A percentile compares a stretch with the other conserved stretches of the same genome.
These are phyloP conservation scores for Russula sp. DNA, from an alignment of 768 basidiomycete species.

Conservation along the genomic window DNA sequence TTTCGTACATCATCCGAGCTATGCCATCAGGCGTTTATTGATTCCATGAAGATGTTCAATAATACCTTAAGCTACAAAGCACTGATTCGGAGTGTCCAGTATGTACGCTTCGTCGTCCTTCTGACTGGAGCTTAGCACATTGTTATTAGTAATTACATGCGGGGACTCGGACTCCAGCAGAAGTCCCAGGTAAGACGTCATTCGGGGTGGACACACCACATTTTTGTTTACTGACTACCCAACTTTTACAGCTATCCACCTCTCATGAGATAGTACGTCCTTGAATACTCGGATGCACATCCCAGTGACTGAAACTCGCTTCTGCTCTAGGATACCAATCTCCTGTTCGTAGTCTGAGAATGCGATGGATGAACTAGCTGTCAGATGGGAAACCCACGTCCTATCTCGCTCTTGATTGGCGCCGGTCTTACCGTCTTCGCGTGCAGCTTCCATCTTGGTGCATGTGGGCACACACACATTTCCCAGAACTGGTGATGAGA, in stretches of 20 bases:
- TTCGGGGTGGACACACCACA: too few relatives aligned
- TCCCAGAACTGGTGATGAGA: background rate
- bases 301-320: background rate
- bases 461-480: background rate
- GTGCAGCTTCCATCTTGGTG: background rate
- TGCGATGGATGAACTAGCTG: background rate
- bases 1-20: background rate
- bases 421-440: too few relatives aligned
- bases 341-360: background rate
- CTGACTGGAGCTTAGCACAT: background rate
- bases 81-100: background rate
- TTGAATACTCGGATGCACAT: background rate
- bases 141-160: background rate
- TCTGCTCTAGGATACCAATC: slow-evolving; percentile 4
- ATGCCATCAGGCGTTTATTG: slow-evolving; percentile 4
- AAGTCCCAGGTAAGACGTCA: slow-evolving; percentile 7
- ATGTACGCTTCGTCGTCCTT: background rate
- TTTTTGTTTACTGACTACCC: background rate
- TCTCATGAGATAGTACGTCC: background rate
- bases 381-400: background rate
- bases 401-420: background rate
- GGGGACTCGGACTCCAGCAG: background rate
- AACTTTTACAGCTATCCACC: slow-evolving; percentile 5
- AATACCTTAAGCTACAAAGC: background rate
- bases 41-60: background rate